Base-by-base conservation (phyloP, 306 rosid species). In the Luffa acutangula region DNA sequence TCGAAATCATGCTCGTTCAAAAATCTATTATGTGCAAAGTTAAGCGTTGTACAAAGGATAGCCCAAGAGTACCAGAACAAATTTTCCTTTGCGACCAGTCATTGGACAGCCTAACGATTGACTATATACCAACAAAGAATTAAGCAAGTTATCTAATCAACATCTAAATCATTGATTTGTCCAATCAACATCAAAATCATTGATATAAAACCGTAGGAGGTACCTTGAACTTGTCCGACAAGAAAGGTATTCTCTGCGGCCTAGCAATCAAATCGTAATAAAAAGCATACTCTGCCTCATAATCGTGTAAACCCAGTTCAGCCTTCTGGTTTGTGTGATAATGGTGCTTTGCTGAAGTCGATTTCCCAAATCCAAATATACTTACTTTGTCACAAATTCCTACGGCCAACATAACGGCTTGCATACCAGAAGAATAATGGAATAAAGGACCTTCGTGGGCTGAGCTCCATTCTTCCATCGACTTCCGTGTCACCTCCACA, bases 341-440 rank as follows among this genome's bases (percentile, higher is more conserved):
- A 80, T 96, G 99, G 78, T 96, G 99, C 78, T 87, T 96, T 33
- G 99, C 92, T 33, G 87, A 85, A 60, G 83, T 25, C 3, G 93
- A 86, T 81, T 96, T 96, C 54, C 99, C 99, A 82, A 93, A 96
- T 53, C 99, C 99, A 86, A 87, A 90, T 6, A 96, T 62, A 71
- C 94, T 86, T 42, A 96, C 99, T 78, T 72, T 87, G 34, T 96
- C 98, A 84, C 99, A 96, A 37, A 96, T 80, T 8, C 99, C 99
- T 81, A 96, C 80, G 80, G 97, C 97, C 78, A 96, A 54, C 97
- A 96, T 85, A 59, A 96, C 90, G 15, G 98, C 99, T 79, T 96
- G 99, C 98, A 96, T 85, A 6, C 99, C 99, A 67, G 99, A 96
- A 70, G 97, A 91, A 82, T 96, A 96, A 85, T 96, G 99, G 53